phyloP scores from a whole-genome alignment of 1,139 yeast species.

The Citeromyces hawaiiensis region DNA sequence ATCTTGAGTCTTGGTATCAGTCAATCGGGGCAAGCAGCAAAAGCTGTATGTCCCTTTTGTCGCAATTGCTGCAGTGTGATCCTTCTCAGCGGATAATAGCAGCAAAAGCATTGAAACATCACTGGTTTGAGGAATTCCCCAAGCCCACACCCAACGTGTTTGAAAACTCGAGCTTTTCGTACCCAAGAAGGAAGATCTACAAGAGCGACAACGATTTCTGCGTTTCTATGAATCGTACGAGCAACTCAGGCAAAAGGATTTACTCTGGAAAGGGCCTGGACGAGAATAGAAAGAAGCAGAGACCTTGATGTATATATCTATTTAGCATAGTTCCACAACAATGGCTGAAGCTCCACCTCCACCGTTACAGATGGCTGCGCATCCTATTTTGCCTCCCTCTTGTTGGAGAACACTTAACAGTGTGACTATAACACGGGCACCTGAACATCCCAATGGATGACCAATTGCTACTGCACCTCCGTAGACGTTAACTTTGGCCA shows the following conservation, averaged over 20 bases:
- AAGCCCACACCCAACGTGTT: conserved; percentile 60
- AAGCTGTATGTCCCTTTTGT: conserved; percentile 52
- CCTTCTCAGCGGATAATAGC: conserved; percentile 77
- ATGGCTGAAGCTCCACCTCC: conserved; percentile 97
- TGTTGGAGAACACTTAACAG: conserved; percentile 63
- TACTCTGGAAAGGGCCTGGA: conserved; percentile 20
- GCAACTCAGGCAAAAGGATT: conserved; percentile 14
- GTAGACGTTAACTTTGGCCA: conserved; percentile 72
- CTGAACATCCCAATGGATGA: conserved; percentile 95
- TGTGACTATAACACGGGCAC: conserved; percentile 89
- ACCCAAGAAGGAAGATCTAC: conserved; percentile 63
- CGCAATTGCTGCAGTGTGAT: conserved; percentile 62
- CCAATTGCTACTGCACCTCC: conserved; percentile 99
- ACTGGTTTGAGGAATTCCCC: conserved; percentile 54
- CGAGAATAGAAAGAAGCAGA: conserved; percentile 1
- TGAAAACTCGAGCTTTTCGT: conserved; percentile 46
- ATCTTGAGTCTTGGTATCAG: conserved; percentile 74
- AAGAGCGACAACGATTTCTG: conserved; percentile 53
- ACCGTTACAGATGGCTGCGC: conserved; percentile 95
- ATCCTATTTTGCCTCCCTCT: conserved; percentile 82
- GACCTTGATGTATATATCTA: background rate
- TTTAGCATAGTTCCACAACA: conserved; percentile 35
- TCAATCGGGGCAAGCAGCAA: conserved; percentile 63
- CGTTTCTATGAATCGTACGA: conserved; percentile 13
- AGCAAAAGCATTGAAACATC: conserved; percentile 57